Evolutionary conservation across 2,329 filamentous ascomycete species (phyloP), one percentile per base, ranked within the genome.

Genomic region (Cladophialophora psammophila): DNA sequence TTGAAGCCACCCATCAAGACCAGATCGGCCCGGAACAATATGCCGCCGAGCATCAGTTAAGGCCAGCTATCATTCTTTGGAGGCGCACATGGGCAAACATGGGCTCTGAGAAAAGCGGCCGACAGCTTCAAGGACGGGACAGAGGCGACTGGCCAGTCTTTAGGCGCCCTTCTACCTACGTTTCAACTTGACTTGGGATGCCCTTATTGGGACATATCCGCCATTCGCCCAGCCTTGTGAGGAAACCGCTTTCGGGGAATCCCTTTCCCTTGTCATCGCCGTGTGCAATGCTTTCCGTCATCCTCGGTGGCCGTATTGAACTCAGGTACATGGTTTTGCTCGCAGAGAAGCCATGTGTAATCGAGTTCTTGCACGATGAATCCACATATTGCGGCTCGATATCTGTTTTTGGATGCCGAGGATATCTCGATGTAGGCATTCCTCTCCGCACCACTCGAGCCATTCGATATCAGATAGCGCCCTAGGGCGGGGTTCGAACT

Each of bases 221-320:
- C 18, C 10, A 26, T 35, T 54, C 5, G 45, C 48, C 45, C 45
- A 31, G 34, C n/a, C 34, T 53, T 9, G 32, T 53, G 26, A 31
- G 59, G 18, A 61, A 40, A n/a, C 59, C 59, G 18, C 38, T 61
- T 53, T 61, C 18, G 59, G 59, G 31, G 34, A 50, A 18, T n/a
- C 45, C 4, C 45, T 50, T 50, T 45, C 40, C 8, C n/a, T 18
- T 45, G 18, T 18, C n/a, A 6, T 45, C 10, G 9, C 2, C 5
- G 18, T 12, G 18, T 26, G 20, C 45, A 50, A 26, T 50, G 7
- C 9, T 50, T 26, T 7, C 18, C 1, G 38, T 50, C 18, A 50
- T 6, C 45, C 18, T 26, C 45, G 5, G 18, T 18, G 18, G 45
- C 18, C 45, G 7, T 20, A 50, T 12, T 9, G 4, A 5, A 50